These are phyloP conservation scores for Botrytis porri DNA, from an alignment of 2,329 filamentous ascomycete species.

Conservation along the genomic window DNA sequence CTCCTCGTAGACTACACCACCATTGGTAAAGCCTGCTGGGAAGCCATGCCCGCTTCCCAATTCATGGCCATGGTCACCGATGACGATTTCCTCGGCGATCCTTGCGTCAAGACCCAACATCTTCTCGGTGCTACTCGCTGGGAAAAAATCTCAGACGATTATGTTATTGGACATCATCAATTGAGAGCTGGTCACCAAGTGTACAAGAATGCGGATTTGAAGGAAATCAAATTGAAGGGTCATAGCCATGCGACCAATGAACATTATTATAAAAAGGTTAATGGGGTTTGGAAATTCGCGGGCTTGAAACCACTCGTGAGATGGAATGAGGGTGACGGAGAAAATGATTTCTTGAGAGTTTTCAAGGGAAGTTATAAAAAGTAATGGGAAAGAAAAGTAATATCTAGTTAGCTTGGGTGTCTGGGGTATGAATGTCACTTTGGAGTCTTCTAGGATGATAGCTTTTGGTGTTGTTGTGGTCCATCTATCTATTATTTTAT, in stretches of 20 bases:
- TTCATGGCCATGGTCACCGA: conserved; percentile 59
- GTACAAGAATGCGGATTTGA: conserved; percentile 25
- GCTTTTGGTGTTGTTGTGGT: background rate
- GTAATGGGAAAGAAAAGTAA: background rate
- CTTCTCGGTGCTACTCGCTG: conserved; percentile 59
- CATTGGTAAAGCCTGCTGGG: conserved; percentile 59
- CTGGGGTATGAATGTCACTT: background rate
- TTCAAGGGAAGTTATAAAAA: conserved; percentile 30
- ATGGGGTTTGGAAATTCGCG: conserved; percentile 36
- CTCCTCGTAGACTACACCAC: conserved; percentile 59
- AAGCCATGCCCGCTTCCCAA: conserved; percentile 59
- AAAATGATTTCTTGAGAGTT: conserved; percentile 33
- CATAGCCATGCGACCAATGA: conserved; percentile 34
- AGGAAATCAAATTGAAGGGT: conserved; percentile 29
- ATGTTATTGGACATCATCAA: conserved; percentile 50
- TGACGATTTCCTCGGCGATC: conserved; percentile 57
- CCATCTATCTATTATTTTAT: background rate
- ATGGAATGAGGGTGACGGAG: conserved; percentile 30
- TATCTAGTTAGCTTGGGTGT: background rate
- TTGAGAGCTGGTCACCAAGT: conserved; percentile 31
- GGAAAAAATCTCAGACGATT: conserved; percentile 55
- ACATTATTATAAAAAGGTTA: conserved; percentile 32
- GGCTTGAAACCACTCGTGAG: conserved; percentile 33
- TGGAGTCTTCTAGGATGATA: background rate
- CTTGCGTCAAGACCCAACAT: conserved; percentile 62